Percentiles rank a stretch among this genome's conserved stretches.
Evolutionary conservation across 164 flowering plant genomes (phyloP).

Genomic region (Platanus orientalis): DNA sequence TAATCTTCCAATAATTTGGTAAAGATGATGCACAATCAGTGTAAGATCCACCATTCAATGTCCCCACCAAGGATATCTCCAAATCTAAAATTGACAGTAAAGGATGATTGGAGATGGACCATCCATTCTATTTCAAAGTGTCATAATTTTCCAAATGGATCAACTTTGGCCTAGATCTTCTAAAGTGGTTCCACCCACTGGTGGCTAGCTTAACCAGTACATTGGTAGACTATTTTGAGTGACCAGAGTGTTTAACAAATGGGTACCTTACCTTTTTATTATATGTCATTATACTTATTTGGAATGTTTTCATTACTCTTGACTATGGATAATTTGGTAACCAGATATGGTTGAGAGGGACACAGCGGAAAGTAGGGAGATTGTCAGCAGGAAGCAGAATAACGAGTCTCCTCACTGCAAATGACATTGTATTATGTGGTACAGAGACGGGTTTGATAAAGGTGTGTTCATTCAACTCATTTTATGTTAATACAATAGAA

Average conservation of each 20-base stretch:
- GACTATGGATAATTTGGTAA: too few relatives aligned
- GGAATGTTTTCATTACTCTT: neutral
- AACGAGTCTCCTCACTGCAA: constrained; percentile 69
- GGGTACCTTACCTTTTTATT: too few relatives aligned
- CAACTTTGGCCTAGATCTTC: too few relatives aligned
- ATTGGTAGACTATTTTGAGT: too few relatives aligned
- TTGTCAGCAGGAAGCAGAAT: constrained; percentile 77
- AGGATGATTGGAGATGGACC: too few relatives aligned
- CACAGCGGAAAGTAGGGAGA: constrained; percentile 61
- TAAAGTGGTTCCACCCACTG: too few relatives aligned
- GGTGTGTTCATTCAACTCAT: constrained; percentile 26
- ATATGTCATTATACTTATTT: too few relatives aligned
- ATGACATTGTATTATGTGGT: constrained; percentile 72
- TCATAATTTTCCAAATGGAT: neutral
- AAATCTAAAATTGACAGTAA: too few relatives aligned
- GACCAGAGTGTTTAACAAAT: too few relatives aligned
- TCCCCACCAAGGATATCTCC: neutral
- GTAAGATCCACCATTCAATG: neutral
- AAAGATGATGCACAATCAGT: neutral
- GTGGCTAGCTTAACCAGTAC: too few relatives aligned
- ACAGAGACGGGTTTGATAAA: constrained; percentile 72
- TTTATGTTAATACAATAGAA: neutral
- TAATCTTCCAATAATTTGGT: too few relatives aligned
- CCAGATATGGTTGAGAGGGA: constrained; percentile 78
- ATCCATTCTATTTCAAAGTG: too few relatives aligned